These are phyloP conservation scores for Calonectria pteridis DNA, from an alignment of 2,329 filamentous ascomycete genomes.

Conservation along the genomic window DNA sequence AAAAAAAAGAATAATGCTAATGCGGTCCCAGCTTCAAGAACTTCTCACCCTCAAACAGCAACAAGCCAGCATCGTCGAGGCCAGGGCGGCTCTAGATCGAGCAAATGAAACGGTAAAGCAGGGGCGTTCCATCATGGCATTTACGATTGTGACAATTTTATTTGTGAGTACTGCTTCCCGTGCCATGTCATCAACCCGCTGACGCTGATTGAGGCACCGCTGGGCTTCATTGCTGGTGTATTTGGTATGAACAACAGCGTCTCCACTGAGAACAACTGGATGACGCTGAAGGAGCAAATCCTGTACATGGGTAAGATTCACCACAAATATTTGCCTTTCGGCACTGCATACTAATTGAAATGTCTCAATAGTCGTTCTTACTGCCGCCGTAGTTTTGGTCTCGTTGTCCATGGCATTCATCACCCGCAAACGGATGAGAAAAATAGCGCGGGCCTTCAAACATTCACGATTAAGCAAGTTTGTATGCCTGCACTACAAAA, in stretches of 20 bases:
- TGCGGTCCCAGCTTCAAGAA: not conserved
- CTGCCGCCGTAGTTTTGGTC: not conserved
- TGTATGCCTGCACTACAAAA: not conserved
- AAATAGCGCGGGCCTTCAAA: too few relatives aligned
- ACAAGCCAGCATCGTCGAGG: slow-evolving; percentile 2
- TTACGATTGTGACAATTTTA: not conserved
- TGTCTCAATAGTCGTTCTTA: not conserved
- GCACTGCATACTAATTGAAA: not conserved
- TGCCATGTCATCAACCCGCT: too few relatives aligned
- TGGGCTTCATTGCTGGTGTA: not conserved
- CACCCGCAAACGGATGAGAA: not conserved
- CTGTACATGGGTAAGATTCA: not conserved
- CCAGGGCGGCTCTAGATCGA: not conserved
- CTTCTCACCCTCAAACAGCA: not conserved
- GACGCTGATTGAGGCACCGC: not conserved
- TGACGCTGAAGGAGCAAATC: not conserved
- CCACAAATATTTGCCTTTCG: not conserved
- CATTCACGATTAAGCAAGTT: not conserved
- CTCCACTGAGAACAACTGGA: not conserved
- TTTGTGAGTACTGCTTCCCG: not conserved
- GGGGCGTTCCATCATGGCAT: not conserved
- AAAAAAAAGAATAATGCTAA: not conserved
- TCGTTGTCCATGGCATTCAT: not conserved
- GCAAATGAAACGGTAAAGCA: not conserved
- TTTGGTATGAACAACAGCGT: slow-evolving; percentile 1